Evolutionary conservation across 2,329 filamentous ascomycete species (phyloP).

Genomic region (Penicillium sp.): DNA sequence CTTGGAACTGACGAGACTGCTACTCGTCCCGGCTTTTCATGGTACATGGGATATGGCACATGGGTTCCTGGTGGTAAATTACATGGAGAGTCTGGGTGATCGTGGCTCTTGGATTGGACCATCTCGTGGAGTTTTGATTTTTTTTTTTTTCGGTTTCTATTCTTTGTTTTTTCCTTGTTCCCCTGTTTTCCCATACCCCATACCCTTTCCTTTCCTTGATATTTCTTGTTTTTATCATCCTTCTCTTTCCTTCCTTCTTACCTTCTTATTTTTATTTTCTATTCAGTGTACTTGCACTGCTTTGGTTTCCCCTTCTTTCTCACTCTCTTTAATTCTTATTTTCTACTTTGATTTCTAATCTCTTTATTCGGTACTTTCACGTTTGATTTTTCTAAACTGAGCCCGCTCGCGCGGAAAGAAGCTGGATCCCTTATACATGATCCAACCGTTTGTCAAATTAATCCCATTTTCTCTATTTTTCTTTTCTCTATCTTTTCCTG

Average conservation of each 20-base stretch:
- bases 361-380: conserved; percentile 1
- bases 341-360: conserved; percentile 5
- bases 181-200: conserved; percentile 5
- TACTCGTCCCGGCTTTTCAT: background rate
- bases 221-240: conserved; percentile 14
- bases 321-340: conserved; percentile 10
- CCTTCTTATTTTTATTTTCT: conserved; percentile 8
- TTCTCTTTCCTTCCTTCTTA: conserved; percentile 9
- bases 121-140: conserved; percentile 8
- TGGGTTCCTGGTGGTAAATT: conserved; percentile 1
- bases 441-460: conserved; percentile 13
- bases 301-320: background rate
- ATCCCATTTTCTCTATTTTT: background rate
- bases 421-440: conserved; percentile 8
- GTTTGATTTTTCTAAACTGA: conserved; percentile 12
- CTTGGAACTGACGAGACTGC: background rate
- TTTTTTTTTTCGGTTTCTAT: conserved; percentile 2
- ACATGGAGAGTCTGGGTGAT: conserved; percentile 8
- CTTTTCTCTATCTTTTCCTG: background rate
- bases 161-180: conserved; percentile 12
- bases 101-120: background rate
- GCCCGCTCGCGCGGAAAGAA: conserved; percentile 25
- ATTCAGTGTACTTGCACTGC: background rate
- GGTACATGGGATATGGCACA: conserved; percentile 5
- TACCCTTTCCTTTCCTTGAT: background rate